These are phyloP conservation scores for Penicillium crystallinum DNA, from an alignment of 495 filamentous ascomycete species.

Conservation along the genomic window DNA sequence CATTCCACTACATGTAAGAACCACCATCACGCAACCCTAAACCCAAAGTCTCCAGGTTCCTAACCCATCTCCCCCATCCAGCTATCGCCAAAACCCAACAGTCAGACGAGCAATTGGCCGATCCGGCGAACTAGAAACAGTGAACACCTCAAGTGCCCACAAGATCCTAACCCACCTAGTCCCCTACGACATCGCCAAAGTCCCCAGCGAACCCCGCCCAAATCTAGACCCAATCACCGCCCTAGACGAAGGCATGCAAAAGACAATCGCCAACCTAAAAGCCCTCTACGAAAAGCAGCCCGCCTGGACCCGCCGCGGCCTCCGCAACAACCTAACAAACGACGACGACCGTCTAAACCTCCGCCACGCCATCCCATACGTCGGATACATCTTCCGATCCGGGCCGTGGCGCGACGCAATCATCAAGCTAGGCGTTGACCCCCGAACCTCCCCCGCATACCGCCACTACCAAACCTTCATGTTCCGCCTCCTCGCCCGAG, in stretches of 20 bases:
- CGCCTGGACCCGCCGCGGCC: slow-evolving; percentile 77
- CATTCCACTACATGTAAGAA: slow-evolving; percentile 57
- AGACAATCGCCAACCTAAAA: slow-evolving; percentile 53
- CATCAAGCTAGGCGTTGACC: slow-evolving; percentile 79
- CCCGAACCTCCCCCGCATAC: slow-evolving; percentile 65
- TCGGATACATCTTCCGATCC: slow-evolving; percentile 81
- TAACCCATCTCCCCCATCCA: slow-evolving; percentile 11
- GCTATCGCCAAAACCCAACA: slow-evolving; percentile 56
- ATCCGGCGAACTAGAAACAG: slow-evolving; percentile 44
- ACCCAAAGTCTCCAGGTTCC: background rate
- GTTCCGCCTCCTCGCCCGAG: slow-evolving; percentile 66
- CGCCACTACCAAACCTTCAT: slow-evolving; percentile 82
- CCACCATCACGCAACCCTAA: background rate
- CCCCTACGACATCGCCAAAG: slow-evolving; percentile 46
- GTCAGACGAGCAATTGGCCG: slow-evolving; percentile 48
- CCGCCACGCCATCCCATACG: slow-evolving; percentile 64
- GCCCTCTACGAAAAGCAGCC: slow-evolving; percentile 65
- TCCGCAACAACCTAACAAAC: slow-evolving; percentile 56
- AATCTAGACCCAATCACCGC: slow-evolving; percentile 42
- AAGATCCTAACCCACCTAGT: slow-evolving; percentile 57
- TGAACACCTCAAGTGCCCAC: slow-evolving; percentile 47
- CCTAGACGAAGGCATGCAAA: slow-evolving; percentile 47
- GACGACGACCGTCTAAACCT: slow-evolving; percentile 51
- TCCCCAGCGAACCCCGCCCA: slow-evolving; percentile 50
- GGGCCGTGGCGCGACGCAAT: slow-evolving; percentile 89